Evolutionary conservation across 768 basidiomycete species (phyloP).

Genomic region (Amanita pallidorosea): DNA sequence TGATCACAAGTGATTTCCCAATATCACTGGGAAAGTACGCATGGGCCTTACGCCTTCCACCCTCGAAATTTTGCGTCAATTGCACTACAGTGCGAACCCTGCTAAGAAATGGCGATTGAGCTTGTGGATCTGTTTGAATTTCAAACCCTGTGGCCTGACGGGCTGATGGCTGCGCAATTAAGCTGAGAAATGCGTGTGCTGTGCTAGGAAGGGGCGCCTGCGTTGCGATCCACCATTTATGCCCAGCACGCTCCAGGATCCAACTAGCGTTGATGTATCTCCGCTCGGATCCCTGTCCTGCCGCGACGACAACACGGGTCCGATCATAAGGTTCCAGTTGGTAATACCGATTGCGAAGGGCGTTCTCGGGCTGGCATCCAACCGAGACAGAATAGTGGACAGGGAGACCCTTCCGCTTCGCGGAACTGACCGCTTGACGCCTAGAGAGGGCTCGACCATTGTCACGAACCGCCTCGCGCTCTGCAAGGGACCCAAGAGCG

Average conservation of each 20-base stretch:
- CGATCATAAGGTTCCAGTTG: slow-evolving; percentile 77
- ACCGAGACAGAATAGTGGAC: slow-evolving; percentile 46
- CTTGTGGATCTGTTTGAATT: background rate
- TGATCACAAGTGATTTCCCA: slow-evolving; percentile 39
- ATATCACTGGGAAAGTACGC: slow-evolving; percentile 59
- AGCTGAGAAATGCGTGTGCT: slow-evolving; percentile 65
- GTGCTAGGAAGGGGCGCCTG: slow-evolving; percentile 72
- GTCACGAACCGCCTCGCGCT: slow-evolving; percentile 24
- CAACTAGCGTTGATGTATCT: slow-evolving; percentile 80
- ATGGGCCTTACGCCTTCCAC: slow-evolving; percentile 62
- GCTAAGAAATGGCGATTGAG: slow-evolving; percentile 15
- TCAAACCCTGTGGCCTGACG: slow-evolving; percentile 17
- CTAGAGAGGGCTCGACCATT: slow-evolving; percentile 18
- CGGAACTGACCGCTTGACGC: slow-evolving; percentile 2
- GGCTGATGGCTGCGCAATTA: slow-evolving; percentile 41
- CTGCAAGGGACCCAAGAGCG: slow-evolving; percentile 23
- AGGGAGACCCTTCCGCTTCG: slow-evolving; percentile 8
- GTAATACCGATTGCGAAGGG: slow-evolving; percentile 52
- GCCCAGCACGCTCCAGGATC: slow-evolving; percentile 65
- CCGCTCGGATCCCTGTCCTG: slow-evolving; percentile 18
- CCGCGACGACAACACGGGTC: slow-evolving; percentile 53
- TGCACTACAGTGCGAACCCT: slow-evolving; percentile 72
- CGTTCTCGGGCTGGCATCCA: slow-evolving; percentile 35
- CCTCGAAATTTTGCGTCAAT: slow-evolving; percentile 65
- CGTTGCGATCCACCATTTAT: slow-evolving; percentile 77